Conservation (phyloP, 2,329 filamentous ascomycete species). For the Penicillium sp. region DNA sequence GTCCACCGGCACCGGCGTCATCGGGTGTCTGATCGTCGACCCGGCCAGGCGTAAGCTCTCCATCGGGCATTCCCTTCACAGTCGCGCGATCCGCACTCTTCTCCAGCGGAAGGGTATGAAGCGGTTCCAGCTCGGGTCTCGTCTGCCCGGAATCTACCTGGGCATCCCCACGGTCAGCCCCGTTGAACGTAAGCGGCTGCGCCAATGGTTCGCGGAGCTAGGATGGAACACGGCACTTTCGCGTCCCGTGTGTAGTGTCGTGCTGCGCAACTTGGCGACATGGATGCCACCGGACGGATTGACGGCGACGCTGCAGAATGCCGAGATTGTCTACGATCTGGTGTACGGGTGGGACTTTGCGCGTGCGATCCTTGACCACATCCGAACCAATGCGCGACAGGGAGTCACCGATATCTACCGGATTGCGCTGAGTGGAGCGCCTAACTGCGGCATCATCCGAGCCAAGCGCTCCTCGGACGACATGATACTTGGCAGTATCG, state of each 20-base stretch:
- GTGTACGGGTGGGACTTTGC: constrained; percentile 75
- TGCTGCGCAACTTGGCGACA: constrained; percentile 63
- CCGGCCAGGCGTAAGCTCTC: constrained; percentile 79
- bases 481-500: constrained; percentile 68
- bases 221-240: constrained; percentile 75
- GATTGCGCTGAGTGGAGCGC: constrained; percentile 64
- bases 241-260: constrained; percentile 63
- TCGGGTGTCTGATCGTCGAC: constrained; percentile 86
- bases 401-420: constrained; percentile 76
- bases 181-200: constrained; percentile 55
- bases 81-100: constrained; percentile 72
- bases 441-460: constrained; percentile 73
- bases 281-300: constrained; percentile 76
- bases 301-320: constrained; percentile 64
- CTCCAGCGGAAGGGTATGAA: constrained; percentile 66
- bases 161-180: constrained; percentile 69
- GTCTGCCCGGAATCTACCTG: constrained; percentile 77
- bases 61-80: constrained; percentile 84
- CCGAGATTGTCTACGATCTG: constrained; percentile 73
- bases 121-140: constrained; percentile 73
- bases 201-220: constrained; percentile 82
- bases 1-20: constrained; percentile 63
- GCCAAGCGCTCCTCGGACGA: constrained; percentile 67
- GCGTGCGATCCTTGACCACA: constrained; percentile 67
- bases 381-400: constrained; percentile 67